These are phyloP conservation scores for Bertia moriformis DNA, from an alignment of 2,329 filamentous ascomycete species.

Conservation along the genomic window DNA sequence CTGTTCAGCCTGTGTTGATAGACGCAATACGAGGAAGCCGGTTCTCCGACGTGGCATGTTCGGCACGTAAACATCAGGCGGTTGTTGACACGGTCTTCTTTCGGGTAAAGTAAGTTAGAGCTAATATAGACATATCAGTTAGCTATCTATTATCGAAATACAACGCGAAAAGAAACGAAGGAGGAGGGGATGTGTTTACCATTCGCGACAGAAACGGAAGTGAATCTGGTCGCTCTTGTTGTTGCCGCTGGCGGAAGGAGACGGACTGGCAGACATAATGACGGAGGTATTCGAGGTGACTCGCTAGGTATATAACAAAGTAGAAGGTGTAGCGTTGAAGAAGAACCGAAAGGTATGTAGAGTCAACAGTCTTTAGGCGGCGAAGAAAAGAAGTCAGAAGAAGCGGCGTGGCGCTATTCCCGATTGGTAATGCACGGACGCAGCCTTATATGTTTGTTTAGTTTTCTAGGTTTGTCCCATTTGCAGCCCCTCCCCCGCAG, in stretches of 20 bases:
- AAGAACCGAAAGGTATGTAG: not conserved
- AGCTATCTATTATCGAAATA: no score
- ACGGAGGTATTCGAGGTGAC: no score
- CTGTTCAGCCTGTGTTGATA: slow-evolving; percentile 60
- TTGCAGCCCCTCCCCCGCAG: no score
- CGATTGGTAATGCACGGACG: not conserved
- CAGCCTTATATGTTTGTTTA: not conserved
- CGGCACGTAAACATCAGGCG: slow-evolving; percentile 59
- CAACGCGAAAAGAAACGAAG: not conserved
- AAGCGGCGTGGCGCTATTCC: not conserved
- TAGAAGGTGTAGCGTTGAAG: no score
- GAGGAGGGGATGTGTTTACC: slow-evolving; percentile 13
- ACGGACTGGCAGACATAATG: slow-evolving; percentile 15
- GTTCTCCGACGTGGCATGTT: slow-evolving; percentile 55
- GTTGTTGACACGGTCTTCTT: slow-evolving; percentile 53
- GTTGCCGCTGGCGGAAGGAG: slow-evolving; percentile 10
- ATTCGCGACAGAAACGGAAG: slow-evolving; percentile 66
- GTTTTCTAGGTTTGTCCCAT: no score
- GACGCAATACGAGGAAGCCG: slow-evolving; percentile 52
- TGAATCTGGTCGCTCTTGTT: slow-evolving; percentile 41
- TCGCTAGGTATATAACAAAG: no score
- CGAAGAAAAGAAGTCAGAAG: not conserved
- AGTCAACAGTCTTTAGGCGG: not conserved
- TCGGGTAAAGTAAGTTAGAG: slow-evolving; percentile 63
- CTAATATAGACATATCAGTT: not conserved